Conservation (phyloP, 306 rosid genomes). For the Cucumis sativus region DNA sequence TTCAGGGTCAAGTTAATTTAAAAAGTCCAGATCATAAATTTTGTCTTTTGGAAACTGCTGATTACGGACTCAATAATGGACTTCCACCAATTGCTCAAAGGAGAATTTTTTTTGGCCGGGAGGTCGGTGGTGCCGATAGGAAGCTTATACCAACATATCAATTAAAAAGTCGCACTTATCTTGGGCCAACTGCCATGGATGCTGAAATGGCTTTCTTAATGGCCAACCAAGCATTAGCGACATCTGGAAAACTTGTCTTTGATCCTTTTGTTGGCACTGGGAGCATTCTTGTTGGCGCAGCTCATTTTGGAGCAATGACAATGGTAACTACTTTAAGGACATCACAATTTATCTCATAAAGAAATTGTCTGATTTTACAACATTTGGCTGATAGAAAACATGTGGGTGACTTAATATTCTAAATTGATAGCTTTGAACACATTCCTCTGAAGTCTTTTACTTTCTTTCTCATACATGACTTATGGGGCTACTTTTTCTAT, state of each 20-base stretch:
- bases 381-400: neutral
- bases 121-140: constrained; percentile 82
- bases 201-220: constrained; percentile 93
- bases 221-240: constrained; percentile 86
- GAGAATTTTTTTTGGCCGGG: constrained; percentile 84
- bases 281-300: constrained; percentile 83
- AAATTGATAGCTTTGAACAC: neutral
- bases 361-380: neutral
- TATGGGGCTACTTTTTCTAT: constrained; percentile 28
- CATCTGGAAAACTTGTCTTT: constrained; percentile 67
- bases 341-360: neutral
- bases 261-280: constrained; percentile 98
- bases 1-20: constrained; percentile 75
- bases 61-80: constrained; percentile 63
- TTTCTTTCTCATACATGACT: neutral
- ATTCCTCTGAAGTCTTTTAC: neutral
- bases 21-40: constrained; percentile 78
- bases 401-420: neutral
- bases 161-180: constrained; percentile 83
- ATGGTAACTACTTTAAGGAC: constrained; percentile 34
- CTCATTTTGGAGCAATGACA: constrained; percentile 95
- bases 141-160: constrained; percentile 86
- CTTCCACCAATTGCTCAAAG: constrained; percentile 72
- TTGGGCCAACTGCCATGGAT: constrained; percentile 99
- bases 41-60: constrained; percentile 78